These are phyloP conservation scores for Babesia divergens DNA, from an alignment of 169 alveolate species.

Conservation along the genomic window DNA sequence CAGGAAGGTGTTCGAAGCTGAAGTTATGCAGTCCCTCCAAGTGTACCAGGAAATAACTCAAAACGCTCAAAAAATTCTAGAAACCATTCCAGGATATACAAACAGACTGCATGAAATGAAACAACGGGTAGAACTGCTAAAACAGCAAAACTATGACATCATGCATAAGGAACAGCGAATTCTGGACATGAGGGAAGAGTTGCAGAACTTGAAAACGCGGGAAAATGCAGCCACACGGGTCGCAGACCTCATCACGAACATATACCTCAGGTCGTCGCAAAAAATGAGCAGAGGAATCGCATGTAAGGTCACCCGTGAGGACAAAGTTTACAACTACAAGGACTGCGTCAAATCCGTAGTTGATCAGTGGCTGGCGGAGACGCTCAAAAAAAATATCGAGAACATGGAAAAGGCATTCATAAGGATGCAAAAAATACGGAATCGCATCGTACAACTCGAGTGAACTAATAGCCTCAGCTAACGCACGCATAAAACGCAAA, in stretches of 20 bases:
- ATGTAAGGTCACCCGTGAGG: neutral
- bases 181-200: neutral
- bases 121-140: neutral
- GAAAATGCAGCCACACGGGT: conserved; percentile 8
- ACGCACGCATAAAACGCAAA: neutral
- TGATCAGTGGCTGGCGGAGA: conserved; percentile 45
- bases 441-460: neutral
- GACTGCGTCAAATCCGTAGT: conserved; percentile 34
- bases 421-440: conserved; percentile 24
- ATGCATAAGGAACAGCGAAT: conserved; percentile 6
- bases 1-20: neutral
- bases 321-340: neutral
- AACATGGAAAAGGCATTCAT: conserved; percentile 33
- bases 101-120: neutral
- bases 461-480: neutral
- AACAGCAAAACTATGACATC: neutral
- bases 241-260: conserved; percentile 28
- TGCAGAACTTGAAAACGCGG: neutral
- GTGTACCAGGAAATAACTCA: neutral
- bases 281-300: conserved; percentile 6
- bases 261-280: conserved; percentile 18
- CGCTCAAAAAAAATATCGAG: conserved; percentile 34
- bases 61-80: neutral
- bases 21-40: neutral
- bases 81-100: neutral